Evolutionary conservation across 331 rosid species (phyloP).

Genomic region (Ulmus americana): DNA sequence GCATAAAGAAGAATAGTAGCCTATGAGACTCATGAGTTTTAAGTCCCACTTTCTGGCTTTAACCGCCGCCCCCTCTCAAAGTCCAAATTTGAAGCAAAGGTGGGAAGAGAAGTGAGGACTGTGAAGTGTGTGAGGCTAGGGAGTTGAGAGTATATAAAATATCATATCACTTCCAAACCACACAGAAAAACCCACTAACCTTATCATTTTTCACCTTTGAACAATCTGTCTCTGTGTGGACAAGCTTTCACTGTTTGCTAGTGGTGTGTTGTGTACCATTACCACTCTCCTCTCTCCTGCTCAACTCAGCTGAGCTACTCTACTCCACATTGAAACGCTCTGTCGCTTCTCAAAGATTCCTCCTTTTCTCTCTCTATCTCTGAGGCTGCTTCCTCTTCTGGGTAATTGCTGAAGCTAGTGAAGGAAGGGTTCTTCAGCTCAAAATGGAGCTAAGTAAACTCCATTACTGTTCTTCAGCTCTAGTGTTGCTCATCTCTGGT

Average conservation of each 20-base stretch:
- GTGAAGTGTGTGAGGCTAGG: too few species aligned
- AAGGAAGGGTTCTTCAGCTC: not conserved
- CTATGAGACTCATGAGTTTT: too few species aligned
- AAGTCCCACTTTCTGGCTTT: too few species aligned
- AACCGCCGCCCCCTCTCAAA: too few species aligned
- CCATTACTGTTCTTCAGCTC: not conserved
- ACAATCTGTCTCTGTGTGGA: not conserved
- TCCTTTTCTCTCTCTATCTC: not conserved
- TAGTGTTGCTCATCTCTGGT: constrained; percentile 2
- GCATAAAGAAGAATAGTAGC: too few species aligned
- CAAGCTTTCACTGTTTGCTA: not conserved
- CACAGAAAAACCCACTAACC: not conserved
- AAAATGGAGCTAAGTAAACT: constrained; percentile 8
- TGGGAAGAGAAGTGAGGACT: too few species aligned
- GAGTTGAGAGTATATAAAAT: too few species aligned
- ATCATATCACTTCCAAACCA: too few species aligned
- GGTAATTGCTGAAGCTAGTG: not conserved
- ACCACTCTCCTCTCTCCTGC: not conserved
- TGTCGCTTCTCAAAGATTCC: not conserved
- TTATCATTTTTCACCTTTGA: not conserved
- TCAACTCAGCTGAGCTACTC: not conserved
- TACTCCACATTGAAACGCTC: not conserved
- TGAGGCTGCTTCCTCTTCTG: not conserved
- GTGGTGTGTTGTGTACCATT: not conserved
- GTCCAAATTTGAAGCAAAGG: too few species aligned